Conservation (phyloP, 2,329 filamentous ascomycete species). For the Penicillium sp. region DNA sequence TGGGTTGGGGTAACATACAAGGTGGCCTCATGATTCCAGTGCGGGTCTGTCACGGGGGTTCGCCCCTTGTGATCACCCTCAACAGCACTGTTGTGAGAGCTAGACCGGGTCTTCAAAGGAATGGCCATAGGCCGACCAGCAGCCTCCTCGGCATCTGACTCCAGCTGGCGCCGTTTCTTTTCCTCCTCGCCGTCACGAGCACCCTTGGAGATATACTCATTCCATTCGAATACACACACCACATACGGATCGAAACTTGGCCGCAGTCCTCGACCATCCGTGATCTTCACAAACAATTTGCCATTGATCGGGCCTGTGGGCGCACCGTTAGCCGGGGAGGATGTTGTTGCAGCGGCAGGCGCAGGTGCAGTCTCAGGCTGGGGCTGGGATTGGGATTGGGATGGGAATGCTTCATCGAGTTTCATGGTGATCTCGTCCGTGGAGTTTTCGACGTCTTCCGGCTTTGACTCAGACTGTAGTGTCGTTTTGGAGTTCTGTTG, state of each 20-base stretch:
- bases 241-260: constrained; percentile 89
- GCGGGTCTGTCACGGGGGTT: constrained; percentile 73
- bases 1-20: constrained; percentile 66
- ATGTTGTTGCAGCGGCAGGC: neutral
- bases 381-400: constrained; percentile 24
- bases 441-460: constrained; percentile 28
- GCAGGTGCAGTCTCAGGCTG: neutral
- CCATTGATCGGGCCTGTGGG: constrained; percentile 74
- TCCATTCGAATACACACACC: constrained; percentile 93
- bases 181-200: constrained; percentile 63
- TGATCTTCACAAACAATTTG: constrained; percentile 84
- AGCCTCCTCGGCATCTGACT: constrained; percentile 69
- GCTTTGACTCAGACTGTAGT: constrained; percentile 9
- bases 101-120: constrained; percentile 94
- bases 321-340: constrained; percentile 47
- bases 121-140: constrained; percentile 81
- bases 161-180: constrained; percentile 58
- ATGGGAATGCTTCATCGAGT: constrained; percentile 37
- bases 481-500: neutral
- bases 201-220: constrained; percentile 89
- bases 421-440: constrained; percentile 38
- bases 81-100: constrained; percentile 83
- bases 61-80: constrained; percentile 62
- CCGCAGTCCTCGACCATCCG: constrained; percentile 77
- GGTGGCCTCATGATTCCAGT: constrained; percentile 91